A percentile compares a stretch with the other conserved stretches of the same genome.
Conservation (phyloP, 805 yeast species). For the Yamadazyma paraphyllophila region DNA sequence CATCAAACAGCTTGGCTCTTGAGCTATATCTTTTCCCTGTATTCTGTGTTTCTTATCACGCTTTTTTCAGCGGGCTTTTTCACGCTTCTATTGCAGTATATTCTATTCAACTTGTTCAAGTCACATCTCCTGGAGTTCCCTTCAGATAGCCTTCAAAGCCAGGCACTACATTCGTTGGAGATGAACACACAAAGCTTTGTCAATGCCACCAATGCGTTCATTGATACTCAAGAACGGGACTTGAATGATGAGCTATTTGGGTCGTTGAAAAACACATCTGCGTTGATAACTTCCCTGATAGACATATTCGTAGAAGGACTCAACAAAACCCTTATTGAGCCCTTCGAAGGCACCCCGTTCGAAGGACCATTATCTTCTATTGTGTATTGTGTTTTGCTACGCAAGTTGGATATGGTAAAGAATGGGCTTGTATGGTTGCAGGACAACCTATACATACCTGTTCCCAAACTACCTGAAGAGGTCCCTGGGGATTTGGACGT, state of each 20-base stretch:
- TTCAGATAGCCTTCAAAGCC: not conserved
- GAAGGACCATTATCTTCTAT: conserved; percentile 61
- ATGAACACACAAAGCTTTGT: conserved; percentile 10
- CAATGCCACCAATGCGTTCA: conserved; percentile 50
- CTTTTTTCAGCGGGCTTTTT: conserved; percentile 59
- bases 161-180: not conserved
- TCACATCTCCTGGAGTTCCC: conserved; percentile 14
- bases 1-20: conserved; percentile 39
- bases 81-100: conserved; percentile 52
- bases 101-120: conserved; percentile 37
- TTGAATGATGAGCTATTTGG: conserved; percentile 69
- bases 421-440: conserved; percentile 79
- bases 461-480: conserved; percentile 49
- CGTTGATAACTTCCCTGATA: conserved; percentile 59
- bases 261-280: conserved; percentile 58
- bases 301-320: conserved; percentile 54
- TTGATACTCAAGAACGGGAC: conserved; percentile 45
- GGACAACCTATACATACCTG: conserved; percentile 52
- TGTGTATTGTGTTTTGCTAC: conserved; percentile 76
- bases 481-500: conserved; percentile 7
- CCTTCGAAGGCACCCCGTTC: conserved; percentile 69
- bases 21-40: conserved; percentile 51
- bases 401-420: conserved; percentile 64
- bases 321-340: conserved; percentile 53
- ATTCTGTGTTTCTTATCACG: conserved; percentile 49